Evolutionary conservation across 2,329 filamentous ascomycete genomes (phyloP), one percentile per base, ranked within the genome.

Genomic region (Alternaria sp.): DNA sequence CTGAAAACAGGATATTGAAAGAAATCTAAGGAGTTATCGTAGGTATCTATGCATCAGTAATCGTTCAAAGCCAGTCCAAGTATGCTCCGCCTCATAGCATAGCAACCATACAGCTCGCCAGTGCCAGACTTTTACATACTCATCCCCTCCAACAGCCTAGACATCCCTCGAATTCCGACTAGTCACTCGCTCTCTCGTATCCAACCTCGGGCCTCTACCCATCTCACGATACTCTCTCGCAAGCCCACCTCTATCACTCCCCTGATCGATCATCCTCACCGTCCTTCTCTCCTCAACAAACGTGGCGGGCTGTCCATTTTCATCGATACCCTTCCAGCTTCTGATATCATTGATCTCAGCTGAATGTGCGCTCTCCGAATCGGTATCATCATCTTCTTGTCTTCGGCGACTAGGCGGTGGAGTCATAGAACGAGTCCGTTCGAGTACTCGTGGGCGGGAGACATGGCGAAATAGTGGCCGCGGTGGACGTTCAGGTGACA

Each of bases 311-410:
- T 69, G 21, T 2, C 75, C 75, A 50, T 73, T 71, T 61, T 77
- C 75, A 61, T 77, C 76, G 6, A 73, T 55, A 3, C 70, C 75
- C 23, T 55, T 73, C 68, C 69, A 78, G n/a, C 53, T 71, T 55
- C 70, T 68, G 13, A 70, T 65, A 21, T 69, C 66, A 6, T 64
- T 63, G n/a, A 71, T 12, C 11, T 66, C 65, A 4, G 63, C 71
- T 5, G 61, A 62, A 12, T 58, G 59, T 4, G 69, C 70, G 36
- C 73, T 76, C 21, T 68, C 73, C 10, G 72, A 73, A 17, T 73
- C 73, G 6, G 74, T 77, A 26, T 62, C 65, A 23, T 71, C 66
- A 32, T 65, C 60, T 13, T 66, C 53, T 11, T 69, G 68, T 30
- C 52, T 57, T 46, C 43, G 43, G 46, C 28, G 43, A 7, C 46